Base-by-base conservation (phyloP, 345 rosid species). In the Iberis pinnata region DNA sequence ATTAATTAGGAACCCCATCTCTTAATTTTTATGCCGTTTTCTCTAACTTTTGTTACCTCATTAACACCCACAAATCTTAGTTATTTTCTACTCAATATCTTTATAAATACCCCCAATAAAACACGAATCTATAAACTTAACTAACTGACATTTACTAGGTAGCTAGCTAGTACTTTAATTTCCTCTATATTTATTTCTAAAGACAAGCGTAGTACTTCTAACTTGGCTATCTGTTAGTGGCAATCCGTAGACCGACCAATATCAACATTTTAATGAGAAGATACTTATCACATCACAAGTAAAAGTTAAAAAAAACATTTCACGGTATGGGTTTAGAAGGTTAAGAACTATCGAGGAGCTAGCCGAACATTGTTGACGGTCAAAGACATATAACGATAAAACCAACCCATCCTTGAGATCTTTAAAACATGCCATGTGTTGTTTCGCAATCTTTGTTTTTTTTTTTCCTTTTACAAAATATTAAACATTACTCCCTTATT, bases 341-440 rank as follows among this genome's bases (percentile, higher is more conserved):
- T 67, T 67, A 48, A 67, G 49, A 60, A 60, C n/a, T n/a, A 24
- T 6, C 2, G 8, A 5, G 8, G 33, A 9, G 46, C 18, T 61
- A 60, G 71, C 61, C 61, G 38, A 37, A 60, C 66, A 60, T 60
- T 60, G 71, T 67, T 67, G 71, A 67, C 62, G 65, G 71, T 67
- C 66, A 67, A 67, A 67, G 60, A 60, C 67, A 60, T 60, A 67
- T 53, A 54, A 53, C 67, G 67, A 60, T 60, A 53, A 67, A 60
- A 67, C 66, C 61, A 60, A 67, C 71, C 67, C 71, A 60, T 60
- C 40, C 71, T 57, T 40, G 25, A 47, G 56, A 60, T 46, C n/a
- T 54, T 67, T 53, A 47, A 67, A 55, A 68, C 75, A 75, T 36
- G 58, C 48, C 84, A 78, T 75, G 78, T 76, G 84, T 76, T 46